phyloP scores from a whole-genome alignment of 192 early-diverging fungal genomes.

The Chytriomyces confervae region DNA sequence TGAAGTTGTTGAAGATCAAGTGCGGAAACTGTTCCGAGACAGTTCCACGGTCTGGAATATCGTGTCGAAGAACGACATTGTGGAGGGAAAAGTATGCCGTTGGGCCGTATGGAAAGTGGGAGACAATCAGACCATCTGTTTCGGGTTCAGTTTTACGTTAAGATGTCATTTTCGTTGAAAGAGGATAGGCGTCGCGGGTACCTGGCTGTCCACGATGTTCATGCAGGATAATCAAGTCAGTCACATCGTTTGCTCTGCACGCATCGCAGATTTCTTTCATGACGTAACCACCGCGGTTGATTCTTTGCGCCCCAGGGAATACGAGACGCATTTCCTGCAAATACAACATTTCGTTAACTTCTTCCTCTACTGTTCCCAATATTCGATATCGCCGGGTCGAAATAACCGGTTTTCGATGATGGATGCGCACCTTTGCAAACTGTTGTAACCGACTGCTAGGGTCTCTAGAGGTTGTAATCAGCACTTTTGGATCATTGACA shows the following conservation, averaged over 20 bases:
- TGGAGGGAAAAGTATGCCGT: constrained; percentile 98
- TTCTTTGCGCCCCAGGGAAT: constrained; percentile 94
- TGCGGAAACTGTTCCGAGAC: constrained; percentile 98
- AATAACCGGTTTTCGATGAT: too few relatives aligned
- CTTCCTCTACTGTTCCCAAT: too few relatives aligned
- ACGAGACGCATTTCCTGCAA: constrained; percentile 84
- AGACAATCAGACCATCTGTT: constrained; percentile 87
- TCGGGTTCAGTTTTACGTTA: too few relatives aligned
- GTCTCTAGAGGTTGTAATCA: constrained; percentile 96
- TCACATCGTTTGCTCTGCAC: constrained; percentile 90
- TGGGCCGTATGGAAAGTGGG: constrained; percentile 97
- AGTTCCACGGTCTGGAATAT: constrained; percentile 94
- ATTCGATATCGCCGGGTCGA: too few relatives aligned
- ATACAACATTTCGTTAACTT: too few relatives aligned
- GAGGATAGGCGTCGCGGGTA: too few relatives aligned
- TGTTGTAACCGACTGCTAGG: constrained; percentile 90
- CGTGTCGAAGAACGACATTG: constrained; percentile 97
- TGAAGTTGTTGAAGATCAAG: constrained; percentile 95
- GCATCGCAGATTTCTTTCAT: constrained; percentile 96
- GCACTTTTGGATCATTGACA: constrained; percentile 90
- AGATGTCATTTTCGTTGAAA: too few relatives aligned
- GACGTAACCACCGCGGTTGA: constrained; percentile 97
- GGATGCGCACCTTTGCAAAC: constrained; percentile 75
- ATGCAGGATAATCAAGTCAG: constrained; percentile 94
- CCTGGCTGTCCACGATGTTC: constrained; percentile 91